Conservation (phyloP, 805 yeast genomes). For the Yarrowia phangngaensis region DNA sequence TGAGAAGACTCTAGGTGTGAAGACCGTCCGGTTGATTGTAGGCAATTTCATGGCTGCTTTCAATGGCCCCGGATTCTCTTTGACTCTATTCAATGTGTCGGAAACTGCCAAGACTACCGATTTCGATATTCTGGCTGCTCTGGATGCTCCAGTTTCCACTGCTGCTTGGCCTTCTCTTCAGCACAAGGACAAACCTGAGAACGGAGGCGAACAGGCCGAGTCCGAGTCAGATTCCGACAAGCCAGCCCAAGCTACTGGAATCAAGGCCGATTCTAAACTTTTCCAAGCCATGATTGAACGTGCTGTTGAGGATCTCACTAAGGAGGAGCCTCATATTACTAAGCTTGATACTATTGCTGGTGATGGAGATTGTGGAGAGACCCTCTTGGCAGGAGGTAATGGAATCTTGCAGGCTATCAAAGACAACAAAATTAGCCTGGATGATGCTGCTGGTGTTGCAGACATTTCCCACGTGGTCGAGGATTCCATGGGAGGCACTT, state of each 20-base stretch:
- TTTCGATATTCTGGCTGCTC: constrained; percentile 47
- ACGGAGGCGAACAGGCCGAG: constrained; percentile 30
- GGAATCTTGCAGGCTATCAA: constrained; percentile 58
- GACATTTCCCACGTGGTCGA: constrained; percentile 80
- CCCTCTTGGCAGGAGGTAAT: constrained; percentile 76
- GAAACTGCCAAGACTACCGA: constrained; percentile 45
- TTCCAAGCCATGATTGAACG: constrained; percentile 29
- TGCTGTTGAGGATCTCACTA: constrained; percentile 41
- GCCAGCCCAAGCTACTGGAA: constrained; percentile 35
- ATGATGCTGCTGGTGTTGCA: constrained; percentile 52
- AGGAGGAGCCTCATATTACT: constrained; percentile 80
- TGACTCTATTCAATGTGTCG: constrained; percentile 71
- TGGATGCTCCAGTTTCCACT: constrained; percentile 73
- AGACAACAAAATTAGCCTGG: constrained; percentile 33
- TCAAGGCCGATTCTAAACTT: constrained; percentile 37
- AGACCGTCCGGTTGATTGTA: constrained; percentile 64
- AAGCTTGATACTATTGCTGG: constrained; percentile 85
- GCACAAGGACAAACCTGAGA: constrained; percentile 12
- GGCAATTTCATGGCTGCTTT: constrained; percentile 86
- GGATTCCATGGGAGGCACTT: constrained; percentile 94
- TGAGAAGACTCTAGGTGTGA: constrained; percentile 49
- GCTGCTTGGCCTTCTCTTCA: constrained; percentile 61
- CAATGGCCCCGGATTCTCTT: constrained; percentile 87
- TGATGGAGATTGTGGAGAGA: constrained; percentile 97
- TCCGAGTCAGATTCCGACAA: constrained; percentile 33